Evolutionary conservation across 345 rosid genomes (phyloP).

Genomic region (Gossypium raimondii): DNA sequence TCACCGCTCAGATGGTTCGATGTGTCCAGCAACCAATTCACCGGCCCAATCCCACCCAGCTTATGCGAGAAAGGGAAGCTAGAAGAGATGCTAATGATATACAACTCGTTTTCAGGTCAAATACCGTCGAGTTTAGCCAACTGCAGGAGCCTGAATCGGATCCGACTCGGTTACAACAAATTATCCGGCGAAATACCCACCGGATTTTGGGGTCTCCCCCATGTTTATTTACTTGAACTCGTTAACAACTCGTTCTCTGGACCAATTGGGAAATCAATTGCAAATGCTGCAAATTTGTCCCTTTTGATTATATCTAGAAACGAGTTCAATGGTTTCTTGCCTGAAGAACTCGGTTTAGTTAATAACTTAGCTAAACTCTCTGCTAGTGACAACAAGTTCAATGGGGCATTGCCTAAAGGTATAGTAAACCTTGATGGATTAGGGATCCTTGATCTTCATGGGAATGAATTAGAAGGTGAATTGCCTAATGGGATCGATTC

Average conservation of each 20-base stretch:
- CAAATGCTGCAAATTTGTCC: slow-evolving; percentile 64
- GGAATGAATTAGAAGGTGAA: slow-evolving; percentile 65
- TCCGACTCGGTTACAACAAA: slow-evolving; percentile 63
- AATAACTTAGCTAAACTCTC: slow-evolving; percentile 49
- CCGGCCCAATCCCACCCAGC: slow-evolving; percentile 57
- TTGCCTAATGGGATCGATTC: slow-evolving; percentile 52
- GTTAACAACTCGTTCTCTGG: slow-evolving; percentile 64
- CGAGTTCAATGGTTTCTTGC: slow-evolving; percentile 61
- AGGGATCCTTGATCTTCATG: slow-evolving; percentile 71
- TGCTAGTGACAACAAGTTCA: slow-evolving; percentile 55
- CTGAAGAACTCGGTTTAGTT: slow-evolving; percentile 70
- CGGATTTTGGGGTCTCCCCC: slow-evolving; percentile 90
- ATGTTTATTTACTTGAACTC: slow-evolving; percentile 66
- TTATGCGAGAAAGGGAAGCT: slow-evolving; percentile 63
- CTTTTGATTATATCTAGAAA: slow-evolving; percentile 57
- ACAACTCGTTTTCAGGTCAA: slow-evolving; percentile 63
- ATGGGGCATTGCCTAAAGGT: slow-evolving; percentile 62
- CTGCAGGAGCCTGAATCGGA: slow-evolving; percentile 65
- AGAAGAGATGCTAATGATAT: slow-evolving; percentile 66
- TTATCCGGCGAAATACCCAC: slow-evolving; percentile 75
- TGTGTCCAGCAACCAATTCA: slow-evolving; percentile 60
- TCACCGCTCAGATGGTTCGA: slow-evolving; percentile 80
- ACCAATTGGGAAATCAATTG: slow-evolving; percentile 47
- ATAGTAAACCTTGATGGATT: slow-evolving; percentile 53
- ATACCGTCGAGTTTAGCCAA: slow-evolving; percentile 54